Evolutionary conservation across 352 stramenopile species (phyloP).

Genomic region (Discostella stelligera): DNA sequence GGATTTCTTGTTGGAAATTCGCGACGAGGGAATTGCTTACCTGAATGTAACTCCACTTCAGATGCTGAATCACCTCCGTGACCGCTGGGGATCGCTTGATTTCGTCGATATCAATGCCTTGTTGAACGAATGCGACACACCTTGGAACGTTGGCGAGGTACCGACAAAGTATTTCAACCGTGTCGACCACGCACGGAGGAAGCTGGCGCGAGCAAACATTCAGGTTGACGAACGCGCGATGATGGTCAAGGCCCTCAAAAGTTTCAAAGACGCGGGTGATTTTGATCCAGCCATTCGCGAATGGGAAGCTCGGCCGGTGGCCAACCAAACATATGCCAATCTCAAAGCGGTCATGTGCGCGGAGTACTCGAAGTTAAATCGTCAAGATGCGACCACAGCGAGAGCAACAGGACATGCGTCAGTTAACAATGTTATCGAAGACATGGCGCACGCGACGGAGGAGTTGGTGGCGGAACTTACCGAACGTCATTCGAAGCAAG

Average conservation of each 20-base stretch:
- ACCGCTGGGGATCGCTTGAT: not conserved
- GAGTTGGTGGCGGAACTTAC: no score
- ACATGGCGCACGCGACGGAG: no score
- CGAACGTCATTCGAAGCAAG: no score
- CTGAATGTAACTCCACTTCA: slow-evolving; percentile 4
- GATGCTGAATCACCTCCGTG: slow-evolving; percentile 18
- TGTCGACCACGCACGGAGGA: slow-evolving; percentile 9
- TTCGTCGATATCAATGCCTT: slow-evolving; percentile 15
- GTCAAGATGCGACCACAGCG: no score
- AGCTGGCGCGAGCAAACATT: slow-evolving; percentile 11
- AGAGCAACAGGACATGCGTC: slow-evolving; percentile 11
- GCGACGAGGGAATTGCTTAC: slow-evolving; percentile 4
- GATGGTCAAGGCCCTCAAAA: no score
- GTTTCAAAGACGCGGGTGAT: no score
- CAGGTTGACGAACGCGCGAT: not conserved
- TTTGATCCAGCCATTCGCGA: no score
- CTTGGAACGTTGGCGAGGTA: no score
- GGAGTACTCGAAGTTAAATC: slow-evolving; percentile 9
- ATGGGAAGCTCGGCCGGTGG: no score
- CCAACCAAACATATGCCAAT: slow-evolving; percentile 12
- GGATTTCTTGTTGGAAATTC: no score
- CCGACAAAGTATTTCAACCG: no score
- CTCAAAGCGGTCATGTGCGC: slow-evolving; percentile 1
- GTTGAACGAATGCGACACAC: not conserved
- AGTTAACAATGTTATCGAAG: slow-evolving; percentile 6